Percentiles rank a stretch among this genome's conserved stretches.
Evolutionary conservation across 2,329 filamentous ascomycete genomes (phyloP).

Genomic region (Nannizziopsis arthrosporioides): DNA sequence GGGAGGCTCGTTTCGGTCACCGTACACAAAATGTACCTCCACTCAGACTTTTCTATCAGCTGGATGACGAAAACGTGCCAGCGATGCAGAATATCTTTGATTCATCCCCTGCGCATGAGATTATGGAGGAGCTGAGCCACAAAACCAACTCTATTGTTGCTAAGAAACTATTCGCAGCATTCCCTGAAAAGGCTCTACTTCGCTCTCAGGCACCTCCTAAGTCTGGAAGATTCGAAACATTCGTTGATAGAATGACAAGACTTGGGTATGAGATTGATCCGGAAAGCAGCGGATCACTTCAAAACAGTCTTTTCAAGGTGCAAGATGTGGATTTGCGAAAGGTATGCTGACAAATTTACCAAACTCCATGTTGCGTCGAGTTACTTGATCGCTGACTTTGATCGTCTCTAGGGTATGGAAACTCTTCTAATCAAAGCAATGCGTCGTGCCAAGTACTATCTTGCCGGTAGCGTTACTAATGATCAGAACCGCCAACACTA

Average conservation of each 20-base stretch:
- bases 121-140: slow-evolving; percentile 89
- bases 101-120: slow-evolving; percentile 74
- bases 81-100: slow-evolving; percentile 95
- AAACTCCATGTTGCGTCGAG: neutral
- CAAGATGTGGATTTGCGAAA: slow-evolving; percentile 81
- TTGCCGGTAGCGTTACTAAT: slow-evolving; percentile 65
- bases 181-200: slow-evolving; percentile 86
- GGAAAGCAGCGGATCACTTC: slow-evolving; percentile 76
- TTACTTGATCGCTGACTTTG: slow-evolving; percentile 16
- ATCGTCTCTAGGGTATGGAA: slow-evolving; percentile 62
- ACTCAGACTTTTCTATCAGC: slow-evolving; percentile 77
- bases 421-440: slow-evolving; percentile 89
- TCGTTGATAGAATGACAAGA: slow-evolving; percentile 84
- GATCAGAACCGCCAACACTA: slow-evolving; percentile 70
- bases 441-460: slow-evolving; percentile 90
- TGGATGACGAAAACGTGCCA: slow-evolving; percentile 96
- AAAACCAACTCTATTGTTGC: slow-evolving; percentile 86
- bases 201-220: slow-evolving; percentile 79
- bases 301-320: slow-evolving; percentile 90
- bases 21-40: slow-evolving; percentile 69
- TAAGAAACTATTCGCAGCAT: slow-evolving; percentile 62
- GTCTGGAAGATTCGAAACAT: slow-evolving; percentile 73
- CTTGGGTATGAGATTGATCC: slow-evolving; percentile 84
- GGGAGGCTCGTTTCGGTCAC: slow-evolving; percentile 72
- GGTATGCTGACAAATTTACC: slow-evolving; percentile 28